These are phyloP conservation scores for Epicoccum sorghinum DNA, from an alignment of 2,329 filamentous ascomycete species.

Conservation along the genomic window DNA sequence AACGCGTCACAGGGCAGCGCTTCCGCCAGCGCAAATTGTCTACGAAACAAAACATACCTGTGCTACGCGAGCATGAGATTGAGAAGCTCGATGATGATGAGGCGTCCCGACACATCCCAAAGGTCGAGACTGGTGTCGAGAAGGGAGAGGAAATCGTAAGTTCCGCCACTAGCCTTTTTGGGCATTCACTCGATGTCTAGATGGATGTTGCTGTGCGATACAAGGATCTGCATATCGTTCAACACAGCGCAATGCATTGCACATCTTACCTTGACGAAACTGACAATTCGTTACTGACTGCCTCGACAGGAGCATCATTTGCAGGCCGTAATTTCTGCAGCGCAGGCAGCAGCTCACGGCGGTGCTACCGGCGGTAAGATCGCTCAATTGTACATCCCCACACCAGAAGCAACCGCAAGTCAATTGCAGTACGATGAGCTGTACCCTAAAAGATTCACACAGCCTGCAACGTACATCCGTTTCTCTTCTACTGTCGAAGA, in stretches of 20 bases:
- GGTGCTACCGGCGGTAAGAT: slow-evolving; percentile 62
- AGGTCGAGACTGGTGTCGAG: slow-evolving; percentile 94
- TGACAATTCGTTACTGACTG: slow-evolving; percentile 24
- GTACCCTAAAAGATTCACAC: slow-evolving; percentile 78
- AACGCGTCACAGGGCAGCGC: slow-evolving; percentile 57
- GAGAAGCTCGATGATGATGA: slow-evolving; percentile 85
- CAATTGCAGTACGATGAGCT: slow-evolving; percentile 84
- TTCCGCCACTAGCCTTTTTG: slow-evolving; percentile 49
- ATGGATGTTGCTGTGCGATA: slow-evolving; percentile 8
- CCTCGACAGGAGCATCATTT: slow-evolving; percentile 84
- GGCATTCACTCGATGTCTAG: slow-evolving; percentile 18
- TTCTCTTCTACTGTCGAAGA: slow-evolving; percentile 99
- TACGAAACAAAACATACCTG: slow-evolving; percentile 83
- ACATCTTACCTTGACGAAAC: slow-evolving; percentile 19
- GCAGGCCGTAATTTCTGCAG: slow-evolving; percentile 78
- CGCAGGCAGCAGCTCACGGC: slow-evolving; percentile 61
- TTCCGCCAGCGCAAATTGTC: slow-evolving; percentile 90
- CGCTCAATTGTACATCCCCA: slow-evolving; percentile 70
- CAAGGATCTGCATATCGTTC: background rate
- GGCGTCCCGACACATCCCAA: slow-evolving; percentile 78
- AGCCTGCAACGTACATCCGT: slow-evolving; percentile 92
- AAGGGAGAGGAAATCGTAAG: slow-evolving; percentile 96
- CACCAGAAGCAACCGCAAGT: slow-evolving; percentile 67
- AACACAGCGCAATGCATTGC: background rate
- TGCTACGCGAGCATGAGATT: slow-evolving; percentile 89